Evolutionary conservation across 148 eudicot species (phyloP).

Genomic region (Euryodendron excelsum): DNA sequence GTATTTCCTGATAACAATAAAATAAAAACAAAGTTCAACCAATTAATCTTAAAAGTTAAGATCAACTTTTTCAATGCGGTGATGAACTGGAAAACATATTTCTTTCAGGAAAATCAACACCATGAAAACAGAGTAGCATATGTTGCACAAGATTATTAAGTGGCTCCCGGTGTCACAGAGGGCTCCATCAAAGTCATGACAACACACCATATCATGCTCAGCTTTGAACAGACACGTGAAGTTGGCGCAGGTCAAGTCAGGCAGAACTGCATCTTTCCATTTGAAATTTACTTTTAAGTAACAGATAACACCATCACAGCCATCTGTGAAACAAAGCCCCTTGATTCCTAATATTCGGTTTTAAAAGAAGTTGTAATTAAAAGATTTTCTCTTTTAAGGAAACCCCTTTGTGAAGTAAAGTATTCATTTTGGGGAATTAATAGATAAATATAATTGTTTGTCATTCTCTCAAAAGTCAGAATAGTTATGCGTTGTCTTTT

Average conservation of each 20-base stretch:
- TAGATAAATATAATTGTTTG: too few species aligned
- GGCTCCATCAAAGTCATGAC: not conserved
- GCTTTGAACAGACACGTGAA: not conserved
- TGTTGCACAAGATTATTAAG: not conserved
- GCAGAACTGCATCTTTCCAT: not conserved
- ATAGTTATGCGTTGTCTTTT: too few species aligned
- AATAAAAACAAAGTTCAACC: not conserved
- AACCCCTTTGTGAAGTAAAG: too few species aligned
- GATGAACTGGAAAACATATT: not conserved
- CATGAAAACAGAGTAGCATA: not conserved
- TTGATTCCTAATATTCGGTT: too few species aligned
- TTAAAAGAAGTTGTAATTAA: too few species aligned
- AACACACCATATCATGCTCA: not conserved
- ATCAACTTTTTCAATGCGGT: not conserved
- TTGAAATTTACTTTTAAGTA: not conserved
- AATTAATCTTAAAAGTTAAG: not conserved
- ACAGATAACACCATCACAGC: not conserved
- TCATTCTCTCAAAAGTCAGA: too few species aligned
- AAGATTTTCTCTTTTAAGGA: too few species aligned
- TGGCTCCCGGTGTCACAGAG: not conserved
- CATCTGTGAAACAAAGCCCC: not conserved
- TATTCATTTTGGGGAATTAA: too few species aligned
- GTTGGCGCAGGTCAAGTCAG: not conserved
- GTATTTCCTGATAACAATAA: not conserved
- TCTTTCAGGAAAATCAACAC: not conserved